Evolutionary conservation across 441 rosid species (phyloP).

Genomic region (Arabidopsis hybrid): DNA sequence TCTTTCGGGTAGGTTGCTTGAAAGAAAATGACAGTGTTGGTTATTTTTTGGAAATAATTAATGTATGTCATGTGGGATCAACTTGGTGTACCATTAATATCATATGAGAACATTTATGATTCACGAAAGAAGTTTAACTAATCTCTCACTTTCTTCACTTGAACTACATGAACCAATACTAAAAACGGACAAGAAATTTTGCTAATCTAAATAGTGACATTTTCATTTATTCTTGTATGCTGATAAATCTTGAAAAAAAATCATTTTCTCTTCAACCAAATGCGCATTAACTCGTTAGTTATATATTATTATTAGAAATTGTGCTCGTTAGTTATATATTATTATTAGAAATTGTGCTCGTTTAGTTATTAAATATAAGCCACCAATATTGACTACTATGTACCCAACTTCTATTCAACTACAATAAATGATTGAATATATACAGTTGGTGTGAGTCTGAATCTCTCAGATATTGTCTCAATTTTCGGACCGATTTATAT

Average conservation of each 20-base stretch:
- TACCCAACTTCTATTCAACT: background rate
- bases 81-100: no score
- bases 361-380: no score
- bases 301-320: no score
- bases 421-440: no score
- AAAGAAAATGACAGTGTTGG: background rate
- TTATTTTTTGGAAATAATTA: background rate
- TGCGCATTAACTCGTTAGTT: no score
- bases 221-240: background rate
- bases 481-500: no score
- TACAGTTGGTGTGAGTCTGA: no score
- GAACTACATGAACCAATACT: background rate
- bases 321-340: no score
- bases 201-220: background rate
- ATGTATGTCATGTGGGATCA: no score
- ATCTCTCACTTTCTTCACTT: background rate
- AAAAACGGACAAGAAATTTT: background rate
- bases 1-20: background rate
- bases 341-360: no score
- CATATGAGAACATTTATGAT: background rate
- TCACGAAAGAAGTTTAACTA: background rate
- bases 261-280: background rate
- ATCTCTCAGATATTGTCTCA: no score
- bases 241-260: background rate
- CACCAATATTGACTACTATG: constrained; percentile 15